Evolutionary conservation across 2,329 filamentous ascomycete species (phyloP).

Genomic region (Trichoderma endophyticum): DNA sequence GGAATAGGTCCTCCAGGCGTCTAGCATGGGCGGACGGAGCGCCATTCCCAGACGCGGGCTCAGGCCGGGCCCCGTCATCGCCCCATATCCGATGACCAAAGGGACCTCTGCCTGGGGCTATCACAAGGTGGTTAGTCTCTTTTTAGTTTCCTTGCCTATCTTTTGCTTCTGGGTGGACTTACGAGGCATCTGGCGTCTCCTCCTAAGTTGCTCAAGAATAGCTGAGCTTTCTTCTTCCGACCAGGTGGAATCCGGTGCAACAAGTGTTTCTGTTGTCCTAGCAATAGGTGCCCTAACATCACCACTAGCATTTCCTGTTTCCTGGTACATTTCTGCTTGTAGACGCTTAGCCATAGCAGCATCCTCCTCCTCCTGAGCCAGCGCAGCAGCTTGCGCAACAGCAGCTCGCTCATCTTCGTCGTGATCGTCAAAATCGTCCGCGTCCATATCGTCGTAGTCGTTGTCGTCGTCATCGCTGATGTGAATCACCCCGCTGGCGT

Average conservation of each 20-base stretch:
- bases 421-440: slow-evolving; percentile 39
- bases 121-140: neutral
- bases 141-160: neutral
- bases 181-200: slow-evolving; percentile 36
- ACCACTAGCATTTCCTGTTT: slow-evolving; percentile 46
- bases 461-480: slow-evolving; percentile 75
- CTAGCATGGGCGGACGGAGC: slow-evolving; percentile 56
- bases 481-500: slow-evolving; percentile 53
- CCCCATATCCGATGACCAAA: slow-evolving; percentile 41
- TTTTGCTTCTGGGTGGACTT: slow-evolving; percentile 18
- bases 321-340: slow-evolving; percentile 85
- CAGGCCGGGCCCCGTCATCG: slow-evolving; percentile 22
- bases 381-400: slow-evolving; percentile 37
- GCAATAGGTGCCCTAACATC: slow-evolving; percentile 86
- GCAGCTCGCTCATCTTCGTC: slow-evolving; percentile 39
- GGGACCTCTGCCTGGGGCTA: slow-evolving; percentile 31
- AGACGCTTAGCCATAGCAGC: slow-evolving; percentile 87
- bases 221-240: slow-evolving; percentile 50
- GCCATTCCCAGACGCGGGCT: slow-evolving; percentile 43
- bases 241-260: slow-evolving; percentile 61
- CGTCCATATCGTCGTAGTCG: slow-evolving; percentile 54
- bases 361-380: slow-evolving; percentile 75
- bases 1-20: slow-evolving; percentile 85
- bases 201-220: slow-evolving; percentile 63
- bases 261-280: slow-evolving; percentile 84